Evolutionary conservation across 352 stramenopile species (phyloP).

Genomic region (Phytophthora tubulina): DNA sequence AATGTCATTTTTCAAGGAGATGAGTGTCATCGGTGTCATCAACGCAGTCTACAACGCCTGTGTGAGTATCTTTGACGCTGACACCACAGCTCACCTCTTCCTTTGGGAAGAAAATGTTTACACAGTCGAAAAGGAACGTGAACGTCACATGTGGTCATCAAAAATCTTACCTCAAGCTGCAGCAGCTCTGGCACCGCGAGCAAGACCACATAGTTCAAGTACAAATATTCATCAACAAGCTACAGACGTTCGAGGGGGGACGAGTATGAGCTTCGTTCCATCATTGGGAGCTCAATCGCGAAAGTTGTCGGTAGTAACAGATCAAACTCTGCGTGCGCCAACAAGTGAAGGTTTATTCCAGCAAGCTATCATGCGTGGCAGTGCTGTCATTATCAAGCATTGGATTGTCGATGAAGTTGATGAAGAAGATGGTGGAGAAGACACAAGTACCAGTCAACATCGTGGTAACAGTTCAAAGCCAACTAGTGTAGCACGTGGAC

Average conservation of each 20-base stretch:
- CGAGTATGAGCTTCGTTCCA: constrained; percentile 40
- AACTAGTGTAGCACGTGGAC: constrained; percentile 6
- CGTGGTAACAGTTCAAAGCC: constrained; percentile 6
- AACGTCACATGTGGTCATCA: constrained; percentile 73
- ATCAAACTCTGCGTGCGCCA: constrained; percentile 61
- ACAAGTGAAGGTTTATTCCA: constrained; percentile 69
- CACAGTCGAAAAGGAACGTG: constrained; percentile 20
- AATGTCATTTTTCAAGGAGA: constrained; percentile 86
- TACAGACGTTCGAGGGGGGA: constrained; percentile 9
- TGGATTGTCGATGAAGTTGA: constrained; percentile 51
- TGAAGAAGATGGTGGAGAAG: constrained; percentile 18
- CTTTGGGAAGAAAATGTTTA: constrained; percentile 55
- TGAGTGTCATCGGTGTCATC: constrained; percentile 80
- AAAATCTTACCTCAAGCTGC: constrained; percentile 58
- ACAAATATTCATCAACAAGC: constrained; percentile 15
- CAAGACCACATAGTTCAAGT: constrained; percentile 13
- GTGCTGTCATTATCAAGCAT: constrained; percentile 58
- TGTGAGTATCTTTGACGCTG: constrained; percentile 67
- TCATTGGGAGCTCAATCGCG: constrained; percentile 50
- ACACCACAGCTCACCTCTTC: constrained; percentile 70
- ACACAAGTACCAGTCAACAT: background rate
- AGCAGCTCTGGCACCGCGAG: constrained; percentile 5
- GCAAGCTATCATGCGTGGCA: constrained; percentile 60
- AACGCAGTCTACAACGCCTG: constrained; percentile 86
- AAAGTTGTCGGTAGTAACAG: constrained; percentile 68